A percentile compares a stretch with the other conserved stretches of the same genome.
Evolutionary conservation across 164 flowering plant species (phyloP).

Genomic region (Annona cherimola): DNA sequence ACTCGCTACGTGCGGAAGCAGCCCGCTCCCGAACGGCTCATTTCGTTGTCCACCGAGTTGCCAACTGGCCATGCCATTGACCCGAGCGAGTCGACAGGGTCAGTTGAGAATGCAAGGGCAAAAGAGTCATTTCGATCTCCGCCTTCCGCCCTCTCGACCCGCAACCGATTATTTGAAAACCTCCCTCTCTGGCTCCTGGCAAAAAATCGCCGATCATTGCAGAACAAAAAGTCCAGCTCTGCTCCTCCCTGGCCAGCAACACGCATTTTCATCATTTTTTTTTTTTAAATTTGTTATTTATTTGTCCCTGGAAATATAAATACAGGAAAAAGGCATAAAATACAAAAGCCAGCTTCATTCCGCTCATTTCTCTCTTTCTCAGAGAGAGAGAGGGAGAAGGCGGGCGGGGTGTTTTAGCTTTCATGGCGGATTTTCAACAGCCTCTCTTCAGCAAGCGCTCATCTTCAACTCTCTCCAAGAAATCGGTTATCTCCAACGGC

Average conservation of each 20-base stretch:
- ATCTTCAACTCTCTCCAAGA: conserved; percentile 18
- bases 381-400: background rate
- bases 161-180: background rate
- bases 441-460: conserved; percentile 5
- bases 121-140: background rate
- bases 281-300: background rate
- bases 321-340: background rate
- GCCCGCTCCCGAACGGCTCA: no score
- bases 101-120: background rate
- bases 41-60: no score
- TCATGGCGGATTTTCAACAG: conserved; percentile 9
- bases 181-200: background rate
- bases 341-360: conserved; percentile 4
- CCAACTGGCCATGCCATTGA: background rate
- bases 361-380: background rate
- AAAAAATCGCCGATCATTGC: conserved; percentile 1
- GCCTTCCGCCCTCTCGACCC: background rate
- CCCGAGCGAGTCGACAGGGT: background rate
- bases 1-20: no score
- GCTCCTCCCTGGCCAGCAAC: background rate
- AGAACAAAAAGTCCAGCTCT: background rate
- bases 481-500: conserved; percentile 18
- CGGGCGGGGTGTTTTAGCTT: background rate
- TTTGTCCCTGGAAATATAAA: background rate
- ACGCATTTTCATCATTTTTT: background rate